These are phyloP conservation scores for Nothopassalora personata DNA, from an alignment of 2,329 filamentous ascomycete genomes.

Conservation along the genomic window DNA sequence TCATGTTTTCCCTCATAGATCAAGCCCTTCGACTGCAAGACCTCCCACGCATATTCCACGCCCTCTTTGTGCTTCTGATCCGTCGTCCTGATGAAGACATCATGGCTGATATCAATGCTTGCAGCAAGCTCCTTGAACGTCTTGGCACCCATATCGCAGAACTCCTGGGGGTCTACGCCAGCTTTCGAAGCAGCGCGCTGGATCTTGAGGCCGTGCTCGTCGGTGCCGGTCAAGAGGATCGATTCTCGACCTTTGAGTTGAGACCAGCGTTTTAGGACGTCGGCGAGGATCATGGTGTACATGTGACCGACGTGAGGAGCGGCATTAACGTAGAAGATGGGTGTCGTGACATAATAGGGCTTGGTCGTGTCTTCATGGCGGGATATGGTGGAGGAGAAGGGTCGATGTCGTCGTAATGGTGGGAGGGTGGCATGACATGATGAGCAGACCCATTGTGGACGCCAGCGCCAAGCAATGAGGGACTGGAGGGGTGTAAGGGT, in stretches of 20 bases:
- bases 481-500: constrained; percentile 30
- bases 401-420: constrained; percentile 8
- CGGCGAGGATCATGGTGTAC: constrained; percentile 85
- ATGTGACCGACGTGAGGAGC: constrained; percentile 93
- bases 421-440: not conserved
- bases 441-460: constrained; percentile 32
- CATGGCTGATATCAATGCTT: constrained; percentile 64
- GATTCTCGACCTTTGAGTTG: constrained; percentile 65
- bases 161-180: constrained; percentile 67
- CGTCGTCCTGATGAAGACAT: constrained; percentile 90
- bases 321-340: constrained; percentile 98
- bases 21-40: constrained; percentile 56
- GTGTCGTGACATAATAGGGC: constrained; percentile 91
- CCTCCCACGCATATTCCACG: constrained; percentile 83
- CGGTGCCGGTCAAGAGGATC: constrained; percentile 81
- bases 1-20: constrained; percentile 38
- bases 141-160: constrained; percentile 78
- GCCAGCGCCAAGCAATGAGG: constrained; percentile 32
- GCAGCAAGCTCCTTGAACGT: constrained; percentile 72
- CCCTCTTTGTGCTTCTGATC: constrained; percentile 74
- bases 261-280: constrained; percentile 91
- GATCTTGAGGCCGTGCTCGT: constrained; percentile 97
- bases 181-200: constrained; percentile 75
- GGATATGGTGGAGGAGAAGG: constrained; percentile 9
- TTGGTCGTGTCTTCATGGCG: constrained; percentile 45